Evolutionary conservation across 345 rosid genomes (phyloP).

Genomic region (Erysimum cheiranthoides): DNA sequence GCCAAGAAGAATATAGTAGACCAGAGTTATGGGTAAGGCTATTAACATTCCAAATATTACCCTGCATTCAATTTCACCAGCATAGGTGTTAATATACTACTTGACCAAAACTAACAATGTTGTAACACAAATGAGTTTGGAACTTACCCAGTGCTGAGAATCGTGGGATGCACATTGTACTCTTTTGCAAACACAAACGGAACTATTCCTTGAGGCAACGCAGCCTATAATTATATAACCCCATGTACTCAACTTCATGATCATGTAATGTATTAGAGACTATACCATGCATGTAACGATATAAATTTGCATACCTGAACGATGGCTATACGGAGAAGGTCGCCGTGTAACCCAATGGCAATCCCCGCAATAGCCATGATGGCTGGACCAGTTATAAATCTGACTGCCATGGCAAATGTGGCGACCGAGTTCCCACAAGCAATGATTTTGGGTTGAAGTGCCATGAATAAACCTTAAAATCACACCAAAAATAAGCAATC

Average conservation of each 20-base stretch:
- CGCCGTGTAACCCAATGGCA: slow-evolving; percentile 80
- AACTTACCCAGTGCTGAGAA: slow-evolving; percentile 83
- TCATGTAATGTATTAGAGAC: not conserved
- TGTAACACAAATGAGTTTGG: not conserved
- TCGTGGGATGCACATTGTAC: slow-evolving; percentile 84
- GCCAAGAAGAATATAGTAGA: slow-evolving; percentile 91
- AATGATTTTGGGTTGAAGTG: slow-evolving; percentile 96
- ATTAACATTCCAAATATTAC: slow-evolving; percentile 98
- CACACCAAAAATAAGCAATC: not conserved
- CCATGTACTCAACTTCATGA: not conserved
- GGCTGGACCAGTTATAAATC: slow-evolving; percentile 95
- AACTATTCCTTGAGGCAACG: slow-evolving; percentile 89
- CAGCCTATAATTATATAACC: slow-evolving; percentile 55
- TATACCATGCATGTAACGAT: not conserved
- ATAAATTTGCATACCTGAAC: slow-evolving; percentile 66
- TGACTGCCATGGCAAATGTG: slow-evolving; percentile 83
- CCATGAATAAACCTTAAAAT: slow-evolving; percentile 90
- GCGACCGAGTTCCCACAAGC: slow-evolving; percentile 95
- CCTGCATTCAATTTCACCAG: slow-evolving; percentile 55
- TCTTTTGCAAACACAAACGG: slow-evolving; percentile 94
- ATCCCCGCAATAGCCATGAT: slow-evolving; percentile 92
- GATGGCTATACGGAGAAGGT: slow-evolving; percentile 84
- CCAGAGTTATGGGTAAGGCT: slow-evolving; percentile 90
- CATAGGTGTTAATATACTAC: not conserved
- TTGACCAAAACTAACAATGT: not conserved